Evolutionary conservation across 1,139 yeast genomes (phyloP).

Genomic region (Scheffersomyces insectosa): DNA sequence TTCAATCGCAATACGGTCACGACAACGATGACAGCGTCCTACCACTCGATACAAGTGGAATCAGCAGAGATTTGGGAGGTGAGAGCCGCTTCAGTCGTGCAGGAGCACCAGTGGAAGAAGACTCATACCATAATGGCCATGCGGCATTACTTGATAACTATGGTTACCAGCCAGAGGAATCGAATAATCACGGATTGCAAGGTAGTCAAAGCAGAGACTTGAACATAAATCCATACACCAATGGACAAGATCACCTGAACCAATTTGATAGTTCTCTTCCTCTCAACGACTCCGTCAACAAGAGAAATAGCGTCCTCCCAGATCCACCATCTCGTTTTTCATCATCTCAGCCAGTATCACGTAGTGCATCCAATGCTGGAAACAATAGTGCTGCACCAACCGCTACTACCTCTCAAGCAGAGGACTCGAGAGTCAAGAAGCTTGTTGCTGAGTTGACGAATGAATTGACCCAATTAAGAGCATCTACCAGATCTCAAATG

Average conservation of each 20-base stretch:
- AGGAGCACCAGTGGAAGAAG: neutral
- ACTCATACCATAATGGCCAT: conserved; percentile 13
- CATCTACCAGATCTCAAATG: conserved; percentile 52
- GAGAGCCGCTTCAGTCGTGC: neutral
- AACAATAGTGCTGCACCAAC: neutral
- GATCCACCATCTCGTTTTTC: neutral
- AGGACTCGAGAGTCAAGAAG: conserved; percentile 31
- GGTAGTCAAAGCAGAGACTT: too few relatives aligned
- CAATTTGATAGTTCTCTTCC: too few relatives aligned
- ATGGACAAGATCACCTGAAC: too few relatives aligned
- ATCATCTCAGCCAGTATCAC: neutral
- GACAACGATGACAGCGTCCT: neutral
- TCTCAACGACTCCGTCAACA: neutral
- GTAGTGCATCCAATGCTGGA: conserved; percentile 3
- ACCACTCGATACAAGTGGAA: neutral
- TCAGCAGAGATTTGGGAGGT: neutral
- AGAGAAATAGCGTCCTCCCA: neutral
- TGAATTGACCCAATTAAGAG: conserved; percentile 48
- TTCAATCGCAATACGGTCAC: conserved; percentile 1
- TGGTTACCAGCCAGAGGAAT: conserved; percentile 3
- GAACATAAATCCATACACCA: too few relatives aligned
- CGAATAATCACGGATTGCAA: too few relatives aligned
- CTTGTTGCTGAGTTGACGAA: conserved; percentile 44
- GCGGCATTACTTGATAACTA: conserved; percentile 12
- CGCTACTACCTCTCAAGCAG: conserved; percentile 8